A percentile compares a stretch with the other conserved stretches of the same genome.
Conservation (phyloP, 805 yeast species). For the Barnettozyma wickerhamii region DNA sequence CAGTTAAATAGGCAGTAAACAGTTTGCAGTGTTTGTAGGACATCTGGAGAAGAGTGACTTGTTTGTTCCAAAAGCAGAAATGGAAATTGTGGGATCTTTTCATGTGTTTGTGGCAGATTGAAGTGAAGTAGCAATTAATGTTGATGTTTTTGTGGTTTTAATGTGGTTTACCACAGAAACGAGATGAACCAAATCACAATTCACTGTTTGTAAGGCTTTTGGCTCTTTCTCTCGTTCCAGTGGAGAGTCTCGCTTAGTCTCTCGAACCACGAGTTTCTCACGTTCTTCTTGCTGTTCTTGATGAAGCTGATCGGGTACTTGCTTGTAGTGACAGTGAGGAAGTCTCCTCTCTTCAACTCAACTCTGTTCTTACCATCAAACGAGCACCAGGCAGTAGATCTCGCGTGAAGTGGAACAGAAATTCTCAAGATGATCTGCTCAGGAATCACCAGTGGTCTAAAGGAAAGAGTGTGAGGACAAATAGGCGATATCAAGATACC, state of each 20-base stretch:
- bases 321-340: slow-evolving; percentile 30
- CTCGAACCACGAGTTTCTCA: slow-evolving; percentile 27
- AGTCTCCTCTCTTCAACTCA: slow-evolving; percentile 29
- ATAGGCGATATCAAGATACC: slow-evolving; percentile 54
- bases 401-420: slow-evolving; percentile 30
- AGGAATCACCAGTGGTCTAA: slow-evolving; percentile 50
- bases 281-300: slow-evolving; percentile 5
- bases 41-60: too few species aligned
- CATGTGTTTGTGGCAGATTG: background rate
- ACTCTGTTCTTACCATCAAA: slow-evolving; percentile 33
- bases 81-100: background rate
- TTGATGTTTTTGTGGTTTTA: background rate
- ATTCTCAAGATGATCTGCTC: slow-evolving; percentile 29
- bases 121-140: too few species aligned
- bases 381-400: slow-evolving; percentile 33
- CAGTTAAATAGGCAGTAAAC: background rate
- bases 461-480: slow-evolving; percentile 49
- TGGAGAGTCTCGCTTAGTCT: slow-evolving; percentile 30
- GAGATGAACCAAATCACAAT: background rate
- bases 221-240: slow-evolving; percentile 33
- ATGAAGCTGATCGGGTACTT: slow-evolving; percentile 30
- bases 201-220: slow-evolving; percentile 22
- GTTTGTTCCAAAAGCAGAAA: too few species aligned
- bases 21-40: background rate
- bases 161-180: background rate